A percentile compares a stretch with the other conserved stretches of the same genome.
Conservation (phyloP, 495 filamentous ascomycete species). For the Daldinia caldariorum region DNA sequence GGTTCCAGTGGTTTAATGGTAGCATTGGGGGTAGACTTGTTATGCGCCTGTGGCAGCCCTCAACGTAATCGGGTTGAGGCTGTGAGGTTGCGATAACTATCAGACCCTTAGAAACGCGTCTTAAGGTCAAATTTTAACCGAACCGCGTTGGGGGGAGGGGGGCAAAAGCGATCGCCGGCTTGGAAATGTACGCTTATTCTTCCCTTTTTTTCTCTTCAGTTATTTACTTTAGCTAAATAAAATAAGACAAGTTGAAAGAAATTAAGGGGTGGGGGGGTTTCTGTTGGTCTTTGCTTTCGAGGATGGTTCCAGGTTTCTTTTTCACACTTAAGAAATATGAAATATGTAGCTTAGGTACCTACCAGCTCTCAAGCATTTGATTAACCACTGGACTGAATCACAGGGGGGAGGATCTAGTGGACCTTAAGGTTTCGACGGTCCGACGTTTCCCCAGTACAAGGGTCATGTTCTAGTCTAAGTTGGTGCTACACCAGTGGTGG, state of each 20-base stretch:
- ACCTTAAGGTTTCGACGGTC: constrained; percentile 33
- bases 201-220: constrained; percentile 5
- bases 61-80: constrained; percentile 8
- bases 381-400: constrained; percentile 27
- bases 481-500: too few relatives aligned
- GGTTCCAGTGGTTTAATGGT: constrained; percentile 33
- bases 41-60: constrained; percentile 14
- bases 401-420: constrained; percentile 34
- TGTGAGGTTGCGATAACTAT: constrained; percentile 32
- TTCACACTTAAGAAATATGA: constrained; percentile 25
- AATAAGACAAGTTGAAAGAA: constrained; percentile 21
- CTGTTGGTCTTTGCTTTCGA: constrained; percentile 12
- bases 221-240: neutral
- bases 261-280: constrained; percentile 9
- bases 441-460: constrained; percentile 46
- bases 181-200: constrained; percentile 14
- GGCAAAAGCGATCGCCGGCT: constrained; percentile 22
- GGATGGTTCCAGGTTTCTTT: constrained; percentile 23
- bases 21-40: constrained; percentile 42
- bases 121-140: constrained; percentile 28
- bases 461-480: too few relatives aligned
- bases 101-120: constrained; percentile 42
- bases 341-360: too few relatives aligned
- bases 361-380: constrained; percentile 36
- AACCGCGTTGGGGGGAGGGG: constrained; percentile 28